Base-by-base conservation (phyloP, 441 rosid genomes). In the Brassica hybrid region DNA sequence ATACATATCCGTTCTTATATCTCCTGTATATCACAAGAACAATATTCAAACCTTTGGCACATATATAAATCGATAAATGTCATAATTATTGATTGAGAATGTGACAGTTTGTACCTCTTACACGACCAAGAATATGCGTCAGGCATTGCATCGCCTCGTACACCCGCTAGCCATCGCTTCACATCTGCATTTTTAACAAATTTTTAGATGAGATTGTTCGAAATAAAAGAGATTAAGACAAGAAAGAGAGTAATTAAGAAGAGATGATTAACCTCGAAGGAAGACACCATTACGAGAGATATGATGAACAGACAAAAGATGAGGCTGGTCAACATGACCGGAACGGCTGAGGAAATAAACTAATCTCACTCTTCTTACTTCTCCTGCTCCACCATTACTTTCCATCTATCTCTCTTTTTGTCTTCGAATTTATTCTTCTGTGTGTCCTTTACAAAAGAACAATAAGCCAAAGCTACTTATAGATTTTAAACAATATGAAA, bases 111-210 rank as follows among this genome's bases (percentile, higher is more conserved):
- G 45, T 38, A 92, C 97, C 93, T 92, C 73, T 92, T 90, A 60
- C 86, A 90, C n/a, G 96, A 90, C 97, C 94, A 90, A 69, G 82
- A 48, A 67, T 88, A 92, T 23, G 88, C 76, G 36, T 83, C 85
- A 3, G 93, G 90, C 89, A 90, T 77, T 7, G 89, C 90, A 77
- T 85, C 86, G 38, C 97, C 96, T 68, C 94, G 80, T 85, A 88
- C 81, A 10, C 88, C 88, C 0, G 81, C 86, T 65, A 93, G 79
- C 97, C 97, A 87, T 82, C 87, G 79, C 83, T 91, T 91, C 13
- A 93, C 86, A 81, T 93, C 94, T 90, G 58, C 34, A 17, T 7
- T 48, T 12, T 43, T 6, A 50, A 48, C 58, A 34, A 23, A 50
- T 5, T 16, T 54, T 14, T 6, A 12, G 41, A 45, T 4, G 10